Conservation (phyloP, 768 basidiomycete genomes). For the Mycena haematopus region DNA sequence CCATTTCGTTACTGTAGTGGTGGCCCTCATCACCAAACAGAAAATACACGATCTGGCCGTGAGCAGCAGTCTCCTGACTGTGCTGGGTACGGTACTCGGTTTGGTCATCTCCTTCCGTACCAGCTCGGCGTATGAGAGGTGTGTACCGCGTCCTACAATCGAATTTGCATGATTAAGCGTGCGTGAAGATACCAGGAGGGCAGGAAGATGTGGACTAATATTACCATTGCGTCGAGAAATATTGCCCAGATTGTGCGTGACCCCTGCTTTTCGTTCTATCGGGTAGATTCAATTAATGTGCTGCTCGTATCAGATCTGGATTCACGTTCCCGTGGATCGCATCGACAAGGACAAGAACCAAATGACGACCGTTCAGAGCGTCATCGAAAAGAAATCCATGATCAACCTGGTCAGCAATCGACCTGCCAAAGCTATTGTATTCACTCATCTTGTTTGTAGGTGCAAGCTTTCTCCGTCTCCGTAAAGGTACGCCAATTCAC, state of each 20-base stretch:
- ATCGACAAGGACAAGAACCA: constrained; percentile 39
- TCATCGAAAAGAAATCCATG: constrained; percentile 80
- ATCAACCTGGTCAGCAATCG: constrained; percentile 62
- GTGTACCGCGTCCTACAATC: background rate
- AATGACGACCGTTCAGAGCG: constrained; percentile 45
- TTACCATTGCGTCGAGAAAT: constrained; percentile 56
- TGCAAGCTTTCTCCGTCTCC: constrained; percentile 72
- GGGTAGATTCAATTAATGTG: background rate
- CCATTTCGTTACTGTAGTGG: constrained; percentile 13
- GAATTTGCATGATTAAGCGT: too few species aligned
- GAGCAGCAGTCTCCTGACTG: constrained; percentile 55
- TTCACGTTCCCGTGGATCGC: constrained; percentile 57
- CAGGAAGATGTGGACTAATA: constrained; percentile 73
- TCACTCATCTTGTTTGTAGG: constrained; percentile 39
- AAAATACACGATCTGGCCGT: constrained; percentile 19
- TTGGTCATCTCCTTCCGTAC: constrained; percentile 77
- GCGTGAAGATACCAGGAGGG: constrained; percentile 39
- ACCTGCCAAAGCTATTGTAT: background rate
- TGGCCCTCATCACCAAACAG: constrained; percentile 21
- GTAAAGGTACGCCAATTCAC: constrained; percentile 54
- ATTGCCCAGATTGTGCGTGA: constrained; percentile 61
- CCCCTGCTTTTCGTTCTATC: background rate
- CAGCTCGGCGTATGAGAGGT: constrained; percentile 74
- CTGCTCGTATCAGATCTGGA: constrained; percentile 51
- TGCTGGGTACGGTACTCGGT: constrained; percentile 77